A percentile compares a stretch with the other conserved stretches of the same genome.
Evolutionary conservation across 2,329 filamentous ascomycete genomes (phyloP).

Genomic region (Penicillium sp.): DNA sequence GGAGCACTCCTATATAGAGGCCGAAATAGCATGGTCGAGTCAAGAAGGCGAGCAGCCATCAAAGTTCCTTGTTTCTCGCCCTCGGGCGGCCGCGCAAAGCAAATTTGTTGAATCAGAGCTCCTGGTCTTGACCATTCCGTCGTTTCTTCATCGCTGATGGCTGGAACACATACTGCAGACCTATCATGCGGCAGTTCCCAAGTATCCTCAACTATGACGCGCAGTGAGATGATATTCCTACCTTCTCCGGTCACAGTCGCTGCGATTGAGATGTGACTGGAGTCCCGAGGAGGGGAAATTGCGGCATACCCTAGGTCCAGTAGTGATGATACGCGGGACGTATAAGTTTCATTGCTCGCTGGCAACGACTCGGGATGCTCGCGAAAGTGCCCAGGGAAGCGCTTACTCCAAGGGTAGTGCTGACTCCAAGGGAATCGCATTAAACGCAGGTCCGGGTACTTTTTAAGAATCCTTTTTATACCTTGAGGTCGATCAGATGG

Average conservation of each 20-base stretch:
- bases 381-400: too few relatives aligned
- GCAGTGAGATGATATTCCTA: constrained; percentile 50
- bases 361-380: constrained; percentile 33
- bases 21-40: constrained; percentile 51
- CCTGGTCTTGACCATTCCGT: constrained; percentile 51
- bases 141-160: constrained; percentile 42
- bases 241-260: constrained; percentile 44
- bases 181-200: constrained; percentile 20
- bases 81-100: constrained; percentile 49
- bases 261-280: constrained; percentile 35
- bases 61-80: constrained; percentile 37
- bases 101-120: constrained; percentile 55
- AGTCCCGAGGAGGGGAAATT: constrained; percentile 32
- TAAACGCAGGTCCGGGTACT: constrained; percentile 38
- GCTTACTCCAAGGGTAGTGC: too few relatives aligned
- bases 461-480: constrained; percentile 26
- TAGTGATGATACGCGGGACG: constrained; percentile 40
- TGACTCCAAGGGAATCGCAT: constrained; percentile 24
- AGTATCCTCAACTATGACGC: constrained; percentile 32
- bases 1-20: constrained; percentile 34
- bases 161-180: constrained; percentile 38
- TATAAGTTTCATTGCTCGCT: constrained; percentile 29
- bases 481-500: constrained; percentile 9
- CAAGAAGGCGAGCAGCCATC: constrained; percentile 52
- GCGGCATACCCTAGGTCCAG: constrained; percentile 53